Conservation (phyloP, 352 stramenopile genomes). For the Pythium aristosporum region DNA sequence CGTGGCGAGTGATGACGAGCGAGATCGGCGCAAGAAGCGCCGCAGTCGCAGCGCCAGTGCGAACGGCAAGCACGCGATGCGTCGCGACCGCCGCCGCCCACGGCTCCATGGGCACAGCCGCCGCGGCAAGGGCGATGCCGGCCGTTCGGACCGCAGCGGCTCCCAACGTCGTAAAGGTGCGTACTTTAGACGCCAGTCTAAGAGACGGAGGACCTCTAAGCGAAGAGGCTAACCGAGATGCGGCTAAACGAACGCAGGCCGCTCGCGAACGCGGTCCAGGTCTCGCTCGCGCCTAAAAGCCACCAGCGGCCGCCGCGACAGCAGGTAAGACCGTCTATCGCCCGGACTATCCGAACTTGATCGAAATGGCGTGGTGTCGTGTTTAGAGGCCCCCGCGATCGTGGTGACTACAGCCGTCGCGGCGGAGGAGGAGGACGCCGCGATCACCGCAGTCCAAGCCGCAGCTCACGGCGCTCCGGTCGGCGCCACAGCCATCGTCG, state of each 20-base stretch:
- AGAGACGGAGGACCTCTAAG: background rate
- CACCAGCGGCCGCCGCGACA: conserved; percentile 8
- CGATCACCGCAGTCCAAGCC: conserved; percentile 24
- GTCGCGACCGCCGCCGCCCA: conserved; percentile 10
- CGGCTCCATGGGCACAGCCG: conserved; percentile 2
- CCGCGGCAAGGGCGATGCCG: background rate
- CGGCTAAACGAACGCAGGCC: background rate
- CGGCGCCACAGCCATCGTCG: conserved; percentile 13
- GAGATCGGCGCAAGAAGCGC: conserved; percentile 29
- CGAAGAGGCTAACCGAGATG: no score
- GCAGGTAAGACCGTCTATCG: conserved; percentile 1
- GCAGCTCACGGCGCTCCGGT: conserved; percentile 11
- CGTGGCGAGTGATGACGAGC: conserved; percentile 21
- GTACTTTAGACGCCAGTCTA: background rate
- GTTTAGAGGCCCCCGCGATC: conserved; percentile 5
- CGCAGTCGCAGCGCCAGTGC: conserved; percentile 28
- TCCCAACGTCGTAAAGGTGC: conserved; percentile 12
- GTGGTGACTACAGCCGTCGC: conserved; percentile 13
- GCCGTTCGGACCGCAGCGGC: conserved; percentile 2
- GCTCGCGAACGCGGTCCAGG: conserved; percentile 14
- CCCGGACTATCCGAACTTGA: background rate
- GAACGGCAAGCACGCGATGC: conserved; percentile 7
- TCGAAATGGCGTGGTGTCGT: background rate
- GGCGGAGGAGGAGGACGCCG: background rate
- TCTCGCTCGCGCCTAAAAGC: conserved; percentile 18